phyloP scores from a whole-genome alignment of 2,329 filamentous ascomycete genomes.

The Periconia macrospinosa region DNA sequence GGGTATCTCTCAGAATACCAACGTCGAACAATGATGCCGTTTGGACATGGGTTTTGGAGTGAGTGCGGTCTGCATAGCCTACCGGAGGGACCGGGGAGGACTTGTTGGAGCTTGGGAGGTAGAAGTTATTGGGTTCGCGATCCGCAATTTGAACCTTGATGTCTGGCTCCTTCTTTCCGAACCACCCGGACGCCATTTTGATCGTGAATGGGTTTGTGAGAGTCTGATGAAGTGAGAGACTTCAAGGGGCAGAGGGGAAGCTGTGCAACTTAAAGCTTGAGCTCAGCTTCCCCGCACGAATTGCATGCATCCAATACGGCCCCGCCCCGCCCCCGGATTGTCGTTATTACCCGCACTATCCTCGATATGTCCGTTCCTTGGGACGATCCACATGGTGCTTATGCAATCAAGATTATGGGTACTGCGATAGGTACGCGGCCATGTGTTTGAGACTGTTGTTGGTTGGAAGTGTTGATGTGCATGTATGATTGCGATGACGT shows the following conservation, averaged over 20 bases:
- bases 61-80: conserved; percentile 27
- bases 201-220: not conserved
- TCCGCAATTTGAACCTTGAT: conserved; percentile 35
- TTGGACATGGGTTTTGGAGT: conserved; percentile 37
- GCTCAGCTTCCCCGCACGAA: conserved; percentile 10
- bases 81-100: conserved; percentile 11
- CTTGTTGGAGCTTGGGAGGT: conserved; percentile 30
- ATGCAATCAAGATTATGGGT: too few species aligned
- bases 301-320: conserved; percentile 8
- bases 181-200: conserved; percentile 33
- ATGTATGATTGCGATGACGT: too few species aligned
- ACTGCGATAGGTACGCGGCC: too few species aligned
- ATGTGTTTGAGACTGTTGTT: too few species aligned
- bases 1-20: conserved; percentile 56
- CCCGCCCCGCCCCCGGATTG: conserved; percentile 11
- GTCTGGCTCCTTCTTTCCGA: conserved; percentile 31
- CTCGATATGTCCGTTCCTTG: not conserved
- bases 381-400: not conserved
- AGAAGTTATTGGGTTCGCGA: conserved; percentile 35
- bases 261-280: conserved; percentile 15
- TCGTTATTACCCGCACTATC: not conserved
- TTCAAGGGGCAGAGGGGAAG: conserved; percentile 2
- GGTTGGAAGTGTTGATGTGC: too few species aligned
- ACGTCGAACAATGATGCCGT: conserved; percentile 43
- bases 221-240: conserved; percentile 2